A percentile compares a stretch with the other conserved stretches of the same genome.
These are phyloP conservation scores for Phanerochaete carnosa DNA, from an alignment of 768 basidiomycete genomes.

Conservation along the genomic window DNA sequence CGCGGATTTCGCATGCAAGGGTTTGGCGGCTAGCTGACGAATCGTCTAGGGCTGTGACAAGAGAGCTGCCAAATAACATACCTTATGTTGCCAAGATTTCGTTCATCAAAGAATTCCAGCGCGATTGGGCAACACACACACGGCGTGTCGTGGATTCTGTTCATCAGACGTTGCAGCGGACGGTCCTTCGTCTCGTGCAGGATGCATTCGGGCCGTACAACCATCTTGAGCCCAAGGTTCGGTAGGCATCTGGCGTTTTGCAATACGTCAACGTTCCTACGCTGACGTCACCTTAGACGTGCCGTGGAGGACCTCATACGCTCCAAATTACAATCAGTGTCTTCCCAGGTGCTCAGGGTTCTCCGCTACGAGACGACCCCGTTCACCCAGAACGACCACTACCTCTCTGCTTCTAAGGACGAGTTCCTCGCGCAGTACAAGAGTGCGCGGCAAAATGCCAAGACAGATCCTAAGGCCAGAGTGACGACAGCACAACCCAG, in stretches of 20 bases:
- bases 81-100: slow-evolving; percentile 39
- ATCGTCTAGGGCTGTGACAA: slow-evolving; percentile 32
- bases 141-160: slow-evolving; percentile 33
- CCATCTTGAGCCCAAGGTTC: slow-evolving; percentile 30
- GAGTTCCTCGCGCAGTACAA: slow-evolving; percentile 37
- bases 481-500: no score
- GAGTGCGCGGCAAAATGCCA: slow-evolving; percentile 24
- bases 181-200: slow-evolving; percentile 28
- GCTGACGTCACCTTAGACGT: slow-evolving; percentile 6
- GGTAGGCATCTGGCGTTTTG: slow-evolving; percentile 21
- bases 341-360: neutral
- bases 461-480: neutral
- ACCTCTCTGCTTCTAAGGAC: slow-evolving; percentile 30
- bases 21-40: neutral
- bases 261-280: neutral
- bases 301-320: slow-evolving; percentile 14
- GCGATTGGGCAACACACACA: slow-evolving; percentile 34
- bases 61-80: slow-evolving; percentile 43
- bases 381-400: slow-evolving; percentile 43
- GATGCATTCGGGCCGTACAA: slow-evolving; percentile 39
- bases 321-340: slow-evolving; percentile 1
- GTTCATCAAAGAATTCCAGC: slow-evolving; percentile 36
- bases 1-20: slow-evolving; percentile 5
- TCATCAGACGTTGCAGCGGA: slow-evolving; percentile 26
- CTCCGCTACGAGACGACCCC: slow-evolving; percentile 21